A percentile compares a stretch with the other conserved stretches of the same genome.
These are phyloP conservation scores for Phylloporus sp. DNA, from an alignment of 768 basidiomycete genomes.

Conservation along the genomic window DNA sequence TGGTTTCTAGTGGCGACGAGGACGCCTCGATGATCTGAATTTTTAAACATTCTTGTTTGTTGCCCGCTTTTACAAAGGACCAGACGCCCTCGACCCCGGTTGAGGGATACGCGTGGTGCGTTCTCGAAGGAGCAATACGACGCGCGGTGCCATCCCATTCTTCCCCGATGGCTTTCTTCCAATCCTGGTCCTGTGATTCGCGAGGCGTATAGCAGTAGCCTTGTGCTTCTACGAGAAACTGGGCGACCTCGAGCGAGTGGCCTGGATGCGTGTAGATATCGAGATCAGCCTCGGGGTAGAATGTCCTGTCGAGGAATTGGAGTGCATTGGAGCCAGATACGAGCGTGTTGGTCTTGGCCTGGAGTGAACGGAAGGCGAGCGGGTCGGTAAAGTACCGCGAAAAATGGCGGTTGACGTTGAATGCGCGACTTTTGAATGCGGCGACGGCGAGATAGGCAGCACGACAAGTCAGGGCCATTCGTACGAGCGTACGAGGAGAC, in stretches of 20 bases:
- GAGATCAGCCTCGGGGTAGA: slow-evolving; percentile 45
- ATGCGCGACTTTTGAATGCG: slow-evolving; percentile 26
- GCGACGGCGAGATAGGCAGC: slow-evolving; percentile 10
- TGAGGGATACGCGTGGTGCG: not conserved
- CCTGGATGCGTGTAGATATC: slow-evolving; percentile 44
- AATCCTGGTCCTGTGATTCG: slow-evolving; percentile 12
- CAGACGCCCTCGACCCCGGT: slow-evolving; percentile 11
- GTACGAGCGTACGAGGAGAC: slow-evolving; percentile 23
- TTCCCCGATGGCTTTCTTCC: slow-evolving; percentile 8
- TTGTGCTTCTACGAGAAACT: slow-evolving; percentile 29
- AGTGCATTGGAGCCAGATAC: slow-evolving; percentile 52
- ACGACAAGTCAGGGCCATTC: slow-evolving; percentile 21
- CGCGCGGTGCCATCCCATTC: slow-evolving; percentile 17
- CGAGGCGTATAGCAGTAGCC: slow-evolving; percentile 31
- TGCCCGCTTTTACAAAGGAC: slow-evolving; percentile 21
- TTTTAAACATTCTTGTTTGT: slow-evolving; percentile 12
- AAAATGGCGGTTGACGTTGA: slow-evolving; percentile 35
- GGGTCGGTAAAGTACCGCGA: slow-evolving; percentile 34
- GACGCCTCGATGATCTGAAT: slow-evolving; percentile 37
- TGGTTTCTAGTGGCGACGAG: slow-evolving; percentile 24
- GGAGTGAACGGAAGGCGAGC: slow-evolving; percentile 40
- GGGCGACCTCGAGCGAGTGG: slow-evolving; percentile 28
- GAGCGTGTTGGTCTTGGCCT: slow-evolving; percentile 39
- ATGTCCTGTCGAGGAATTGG: slow-evolving; percentile 45
- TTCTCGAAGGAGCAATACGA: not conserved